Conservation (phyloP, 2,329 filamentous ascomycete species). For the Torrubiellomyces zombiae region DNA sequence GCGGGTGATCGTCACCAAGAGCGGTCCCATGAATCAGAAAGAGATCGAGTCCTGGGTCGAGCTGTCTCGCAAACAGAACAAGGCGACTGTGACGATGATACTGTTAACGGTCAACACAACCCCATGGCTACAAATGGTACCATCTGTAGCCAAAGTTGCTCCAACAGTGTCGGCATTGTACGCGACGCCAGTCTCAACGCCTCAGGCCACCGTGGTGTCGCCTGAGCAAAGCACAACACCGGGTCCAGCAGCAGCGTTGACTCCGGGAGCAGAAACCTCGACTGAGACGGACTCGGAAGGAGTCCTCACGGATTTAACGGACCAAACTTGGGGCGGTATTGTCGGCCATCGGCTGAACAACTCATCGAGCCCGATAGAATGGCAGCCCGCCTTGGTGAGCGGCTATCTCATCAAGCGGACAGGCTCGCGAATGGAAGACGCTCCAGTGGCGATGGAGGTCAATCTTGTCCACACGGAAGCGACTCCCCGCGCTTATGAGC, state of each 20-base stretch:
- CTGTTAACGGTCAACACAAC: conserved; percentile 49
- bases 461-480: conserved; percentile 44
- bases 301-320: conserved; percentile 53
- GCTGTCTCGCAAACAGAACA: conserved; percentile 33
- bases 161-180: conserved; percentile 28
- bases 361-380: conserved; percentile 35
- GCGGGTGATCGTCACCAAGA: conserved; percentile 61
- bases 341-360: conserved; percentile 49
- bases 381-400: conserved; percentile 41
- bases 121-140: conserved; percentile 46
- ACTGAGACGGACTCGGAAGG: conserved; percentile 36
- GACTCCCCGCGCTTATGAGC: conserved; percentile 37
- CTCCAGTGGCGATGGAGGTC: conserved; percentile 44
- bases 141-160: conserved; percentile 33
- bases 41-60: conserved; percentile 46
- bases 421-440: conserved; percentile 36
- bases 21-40: conserved; percentile 47
- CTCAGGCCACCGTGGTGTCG: conserved; percentile 40
- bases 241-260: conserved; percentile 27
- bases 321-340: conserved; percentile 62
- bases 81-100: conserved; percentile 35
- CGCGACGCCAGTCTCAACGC: conserved; percentile 52
- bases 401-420: conserved; percentile 51
- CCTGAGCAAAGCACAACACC: conserved; percentile 41
- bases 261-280: conserved; percentile 24